Percentiles rank a stretch among this genome's conserved stretches.
Conservation (phyloP, 2,329 filamentous ascomycete genomes). For the Seiridium cupressi region DNA sequence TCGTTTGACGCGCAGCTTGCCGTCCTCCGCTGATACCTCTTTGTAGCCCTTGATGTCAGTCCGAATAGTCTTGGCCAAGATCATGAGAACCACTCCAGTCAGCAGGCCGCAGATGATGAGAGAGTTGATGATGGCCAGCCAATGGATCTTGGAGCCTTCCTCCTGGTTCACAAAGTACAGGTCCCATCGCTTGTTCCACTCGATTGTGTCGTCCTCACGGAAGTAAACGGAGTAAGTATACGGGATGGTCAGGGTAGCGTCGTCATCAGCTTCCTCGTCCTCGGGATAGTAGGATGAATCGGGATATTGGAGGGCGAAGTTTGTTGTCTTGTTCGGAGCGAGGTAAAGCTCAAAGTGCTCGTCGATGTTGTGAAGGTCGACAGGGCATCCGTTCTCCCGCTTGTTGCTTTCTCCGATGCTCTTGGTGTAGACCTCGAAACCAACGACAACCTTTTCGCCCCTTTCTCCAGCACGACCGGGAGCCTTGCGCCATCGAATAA, state of each 20-base stretch:
- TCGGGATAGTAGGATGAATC: constrained; percentile 60
- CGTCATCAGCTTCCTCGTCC: constrained; percentile 54
- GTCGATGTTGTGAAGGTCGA: constrained; percentile 60
- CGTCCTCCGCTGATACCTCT: constrained; percentile 64
- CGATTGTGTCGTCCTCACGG: constrained; percentile 74
- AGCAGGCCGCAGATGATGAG: constrained; percentile 78
- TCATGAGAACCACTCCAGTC: constrained; percentile 77
- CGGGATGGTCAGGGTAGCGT: constrained; percentile 68
- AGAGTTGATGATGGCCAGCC: constrained; percentile 86
- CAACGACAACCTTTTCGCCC: constrained; percentile 78
- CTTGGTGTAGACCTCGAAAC: constrained; percentile 88
- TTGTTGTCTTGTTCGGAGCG: constrained; percentile 58
- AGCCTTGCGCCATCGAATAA: constrained; percentile 74
- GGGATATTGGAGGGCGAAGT: constrained; percentile 44
- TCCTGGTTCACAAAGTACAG: constrained; percentile 87
- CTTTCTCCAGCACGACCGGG: constrained; percentile 66
- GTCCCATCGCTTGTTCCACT: constrained; percentile 86
- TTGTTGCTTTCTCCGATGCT: constrained; percentile 64
- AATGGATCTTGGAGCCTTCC: constrained; percentile 78
- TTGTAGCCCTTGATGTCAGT: constrained; percentile 76
- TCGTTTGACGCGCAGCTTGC: constrained; percentile 55
- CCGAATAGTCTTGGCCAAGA: constrained; percentile 74
- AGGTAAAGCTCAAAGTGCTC: constrained; percentile 69
- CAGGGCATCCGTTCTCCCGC: constrained; percentile 67
- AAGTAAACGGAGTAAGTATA: constrained; percentile 92